These are phyloP conservation scores for Gentiana dahurica DNA, from an alignment of 257 asterid genomes.

Conservation along the genomic window DNA sequence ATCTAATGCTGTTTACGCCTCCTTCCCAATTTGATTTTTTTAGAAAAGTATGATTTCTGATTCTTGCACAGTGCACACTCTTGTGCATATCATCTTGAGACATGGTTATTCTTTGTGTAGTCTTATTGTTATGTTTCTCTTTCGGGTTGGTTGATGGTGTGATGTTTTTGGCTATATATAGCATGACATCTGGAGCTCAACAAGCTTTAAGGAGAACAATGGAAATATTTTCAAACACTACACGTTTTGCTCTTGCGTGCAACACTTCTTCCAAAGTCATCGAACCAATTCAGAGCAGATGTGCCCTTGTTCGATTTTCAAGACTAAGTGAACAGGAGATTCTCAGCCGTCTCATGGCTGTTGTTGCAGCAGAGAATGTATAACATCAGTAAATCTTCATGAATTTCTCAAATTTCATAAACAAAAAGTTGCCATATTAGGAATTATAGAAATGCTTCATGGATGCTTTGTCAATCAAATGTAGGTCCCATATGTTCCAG, in stretches of 20 bases:
- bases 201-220: slow-evolving; percentile 97
- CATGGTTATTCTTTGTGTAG: no score
- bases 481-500: slow-evolving; percentile 88
- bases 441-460: not conserved
- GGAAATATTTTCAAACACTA: slow-evolving; percentile 92
- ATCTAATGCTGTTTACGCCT: not conserved
- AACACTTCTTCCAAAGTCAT: slow-evolving; percentile 95
- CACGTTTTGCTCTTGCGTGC: slow-evolving; percentile 95
- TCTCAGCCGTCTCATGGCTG: slow-evolving; percentile 90
- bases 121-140: not conserved
- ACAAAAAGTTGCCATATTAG: not conserved
- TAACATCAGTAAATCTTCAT: no score
- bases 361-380: slow-evolving; percentile 92
- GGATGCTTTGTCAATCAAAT: not conserved
- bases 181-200: slow-evolving; percentile 98
- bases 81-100: no score
- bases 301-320: slow-evolving; percentile 84
- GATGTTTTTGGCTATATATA: slow-evolving; percentile 28
- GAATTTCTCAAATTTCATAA: no score
- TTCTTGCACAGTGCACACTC: no score
- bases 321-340: slow-evolving; percentile 95
- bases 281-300: slow-evolving; percentile 95
- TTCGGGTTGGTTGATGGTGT: slow-evolving; percentile 3
- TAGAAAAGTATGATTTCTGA: no score
- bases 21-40: not conserved